Evolutionary conservation across 108 stramenopile genomes (phyloP).

Genomic region (Pseudonitzschia pungens): DNA sequence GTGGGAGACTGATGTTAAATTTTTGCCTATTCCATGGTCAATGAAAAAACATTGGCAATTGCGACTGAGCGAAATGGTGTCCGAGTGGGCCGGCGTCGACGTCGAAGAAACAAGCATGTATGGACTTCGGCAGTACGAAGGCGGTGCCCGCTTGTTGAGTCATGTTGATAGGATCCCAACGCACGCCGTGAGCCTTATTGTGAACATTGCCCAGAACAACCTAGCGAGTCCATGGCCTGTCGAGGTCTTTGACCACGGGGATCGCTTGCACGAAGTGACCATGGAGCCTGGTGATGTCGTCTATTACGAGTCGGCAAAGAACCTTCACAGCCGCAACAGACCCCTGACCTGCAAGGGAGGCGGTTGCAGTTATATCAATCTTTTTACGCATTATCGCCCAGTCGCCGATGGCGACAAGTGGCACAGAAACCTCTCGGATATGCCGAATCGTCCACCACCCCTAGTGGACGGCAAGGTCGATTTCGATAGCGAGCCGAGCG

Average conservation of each 20-base stretch:
- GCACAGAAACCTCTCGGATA: constrained; percentile 36
- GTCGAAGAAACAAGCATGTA: constrained; percentile 92
- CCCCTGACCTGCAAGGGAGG: constrained; percentile 58
- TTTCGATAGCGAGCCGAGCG: not conserved
- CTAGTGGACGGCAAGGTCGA: constrained; percentile 40
- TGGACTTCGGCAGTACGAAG: constrained; percentile 86
- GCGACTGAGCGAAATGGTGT: constrained; percentile 63
- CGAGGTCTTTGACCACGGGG: constrained; percentile 72
- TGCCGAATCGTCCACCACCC: constrained; percentile 64
- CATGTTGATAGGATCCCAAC: constrained; percentile 89
- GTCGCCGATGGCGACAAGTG: constrained; percentile 45
- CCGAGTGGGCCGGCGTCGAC: constrained; percentile 78
- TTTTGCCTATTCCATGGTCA: constrained; percentile 73
- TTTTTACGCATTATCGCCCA: constrained; percentile 93
- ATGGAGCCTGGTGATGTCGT: constrained; percentile 87
- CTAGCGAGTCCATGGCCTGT: constrained; percentile 79
- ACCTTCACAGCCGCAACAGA: constrained; percentile 80
- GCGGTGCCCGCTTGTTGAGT: constrained; percentile 79
- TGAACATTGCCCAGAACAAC: constrained; percentile 88
- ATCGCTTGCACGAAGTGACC: constrained; percentile 65
- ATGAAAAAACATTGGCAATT: constrained; percentile 70
- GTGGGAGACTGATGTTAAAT: constrained; percentile 79
- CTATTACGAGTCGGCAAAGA: constrained; percentile 87
- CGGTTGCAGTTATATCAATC: constrained; percentile 62
- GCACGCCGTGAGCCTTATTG: constrained; percentile 87